Evolutionary conservation across 495 filamentous ascomycete species (phyloP), one percentile per base, ranked within the genome.

Genomic region (Umbilicaria muhlenbergii): DNA sequence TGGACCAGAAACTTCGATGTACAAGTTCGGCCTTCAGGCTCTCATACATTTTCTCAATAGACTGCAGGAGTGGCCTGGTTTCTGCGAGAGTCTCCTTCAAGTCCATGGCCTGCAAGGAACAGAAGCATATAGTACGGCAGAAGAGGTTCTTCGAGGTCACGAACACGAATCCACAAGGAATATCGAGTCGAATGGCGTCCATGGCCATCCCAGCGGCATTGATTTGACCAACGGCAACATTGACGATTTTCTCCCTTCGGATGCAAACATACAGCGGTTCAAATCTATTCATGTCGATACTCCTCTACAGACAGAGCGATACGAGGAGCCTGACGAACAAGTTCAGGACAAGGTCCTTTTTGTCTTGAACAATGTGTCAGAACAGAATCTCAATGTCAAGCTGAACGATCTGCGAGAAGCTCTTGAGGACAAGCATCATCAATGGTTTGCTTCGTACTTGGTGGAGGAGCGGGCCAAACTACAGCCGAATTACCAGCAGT

Each of bases 1-100:
- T 50, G 67, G 70, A 5, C 73, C 82, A 10, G 80, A 88, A 13
- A 74, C 84, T 39, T 75, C 81, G 0, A 96, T 99, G 91, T 96
- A 87, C 66, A 94, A 94, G 51, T 99, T 99, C 57, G 91, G 91
- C 1, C 71, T 96, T n/a, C 89, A 96, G 56, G 92, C 91, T 7
- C 77, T 99, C 31, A 77, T 94, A 44, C 85, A 95, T 55, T 73
- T 94, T 41, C 76, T 81, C 36, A 66, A 71, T 28, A 77, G 87
- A 36, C 71, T 99, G n/a, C 69, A 71, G 4, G 91, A 96, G 52
- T 96, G 92, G 91, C 81, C 83, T 6, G 81, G 78, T 4, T 91
- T 94, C 56, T 94, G 89, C 58, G 74, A 79, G 38, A 70, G 83
- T 31, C 70, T 99, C 8, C 61, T 89, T 16, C 77, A 83, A 45